phyloP scores from a whole-genome alignment of 352 stramenopile species.

The Plasmopara halstedii region DNA sequence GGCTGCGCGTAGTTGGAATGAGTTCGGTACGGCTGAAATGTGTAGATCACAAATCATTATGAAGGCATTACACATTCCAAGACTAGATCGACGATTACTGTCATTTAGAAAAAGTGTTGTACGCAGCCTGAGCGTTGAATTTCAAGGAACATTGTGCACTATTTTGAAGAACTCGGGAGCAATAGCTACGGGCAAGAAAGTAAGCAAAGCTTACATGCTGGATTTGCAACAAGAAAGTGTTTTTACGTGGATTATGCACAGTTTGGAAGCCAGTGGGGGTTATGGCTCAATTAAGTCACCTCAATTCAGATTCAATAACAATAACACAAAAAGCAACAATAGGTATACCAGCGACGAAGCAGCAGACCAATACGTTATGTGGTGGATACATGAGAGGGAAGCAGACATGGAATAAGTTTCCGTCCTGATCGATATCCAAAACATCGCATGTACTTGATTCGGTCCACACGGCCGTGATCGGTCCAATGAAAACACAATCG shows the following conservation, averaged over 20 bases:
- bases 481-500: neutral
- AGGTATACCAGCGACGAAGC: neutral
- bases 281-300: neutral
- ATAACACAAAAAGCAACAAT: neutral
- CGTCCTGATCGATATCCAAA: neutral
- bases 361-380: neutral
- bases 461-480: neutral
- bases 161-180: too few relatives aligned
- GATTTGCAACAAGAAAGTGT: neutral
- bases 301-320: neutral
- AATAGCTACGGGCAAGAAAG: too few relatives aligned
- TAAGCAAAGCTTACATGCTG: neutral
- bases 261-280: neutral
- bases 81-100: neutral
- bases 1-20: neutral
- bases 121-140: neutral
- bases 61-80: neutral
- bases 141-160: too few relatives aligned
- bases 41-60: neutral
- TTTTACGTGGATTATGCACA: neutral
- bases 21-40: neutral
- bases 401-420: neutral
- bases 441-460: neutral
- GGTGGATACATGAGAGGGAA: neutral
- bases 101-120: neutral